These are phyloP conservation scores for Myxozyma monticola DNA, from an alignment of 805 yeast genomes.

Conservation along the genomic window DNA sequence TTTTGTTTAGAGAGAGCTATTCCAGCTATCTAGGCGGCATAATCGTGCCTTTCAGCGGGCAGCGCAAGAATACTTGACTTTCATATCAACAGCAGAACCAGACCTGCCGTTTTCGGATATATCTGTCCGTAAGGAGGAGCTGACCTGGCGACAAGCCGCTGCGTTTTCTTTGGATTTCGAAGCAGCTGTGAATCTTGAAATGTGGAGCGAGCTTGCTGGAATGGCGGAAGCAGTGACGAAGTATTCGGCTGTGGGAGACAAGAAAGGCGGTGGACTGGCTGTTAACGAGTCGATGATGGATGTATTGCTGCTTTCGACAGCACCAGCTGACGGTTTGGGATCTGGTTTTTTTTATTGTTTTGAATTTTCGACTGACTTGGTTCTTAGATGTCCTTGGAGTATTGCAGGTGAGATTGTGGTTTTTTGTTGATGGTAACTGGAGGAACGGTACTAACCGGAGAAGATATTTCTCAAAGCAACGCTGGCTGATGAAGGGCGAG, in stretches of 20 bases:
- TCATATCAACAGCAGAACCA: not conserved
- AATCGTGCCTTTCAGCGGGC: no score
- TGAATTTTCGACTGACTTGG: conserved; percentile 1
- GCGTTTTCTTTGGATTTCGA: conserved; percentile 21
- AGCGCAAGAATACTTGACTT: no score
- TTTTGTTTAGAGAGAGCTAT: no score
- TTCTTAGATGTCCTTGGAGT: no score
- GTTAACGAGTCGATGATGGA: conserved; percentile 19
- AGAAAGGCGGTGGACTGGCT: not conserved
- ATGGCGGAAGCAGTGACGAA: not conserved
- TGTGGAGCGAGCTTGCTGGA: conserved; percentile 11
- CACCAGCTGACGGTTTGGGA: conserved; percentile 16
- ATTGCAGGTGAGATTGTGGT: no score
- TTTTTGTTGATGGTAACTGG: no score
- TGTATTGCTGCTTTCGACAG: conserved; percentile 8
- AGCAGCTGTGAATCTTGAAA: conserved; percentile 14
- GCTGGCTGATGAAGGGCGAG: conserved; percentile 3
- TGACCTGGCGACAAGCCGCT: no score
- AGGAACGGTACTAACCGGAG: no score
- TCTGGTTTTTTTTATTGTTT: not conserved
- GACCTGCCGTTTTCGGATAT: no score
- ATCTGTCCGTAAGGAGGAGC: conserved; percentile 1
- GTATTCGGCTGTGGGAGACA: not conserved
- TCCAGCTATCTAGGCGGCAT: no score
- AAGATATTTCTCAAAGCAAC: conserved; percentile 13